Conservation (phyloP, 169 alveolate species). For the Theileria luwenshuni region DNA sequence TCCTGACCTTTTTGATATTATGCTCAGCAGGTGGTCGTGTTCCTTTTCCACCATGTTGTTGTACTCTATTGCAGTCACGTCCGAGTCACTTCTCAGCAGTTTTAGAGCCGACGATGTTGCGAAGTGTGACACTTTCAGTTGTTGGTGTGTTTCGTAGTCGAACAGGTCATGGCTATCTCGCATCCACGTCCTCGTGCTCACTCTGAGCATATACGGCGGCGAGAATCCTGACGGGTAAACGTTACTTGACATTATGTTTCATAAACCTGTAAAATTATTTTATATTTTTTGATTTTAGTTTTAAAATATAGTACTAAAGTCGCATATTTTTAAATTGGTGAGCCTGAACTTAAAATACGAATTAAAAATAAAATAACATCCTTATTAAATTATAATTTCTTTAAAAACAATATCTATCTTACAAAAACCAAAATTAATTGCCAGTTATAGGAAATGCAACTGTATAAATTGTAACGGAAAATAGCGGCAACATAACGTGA, state of each 20-base stretch:
- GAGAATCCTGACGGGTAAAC: neutral
- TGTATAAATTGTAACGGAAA: neutral
- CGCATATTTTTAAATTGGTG: too few species aligned
- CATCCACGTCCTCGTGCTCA: conserved; percentile 90
- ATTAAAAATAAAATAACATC: too few species aligned
- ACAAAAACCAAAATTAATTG: too few species aligned
- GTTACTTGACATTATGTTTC: neutral
- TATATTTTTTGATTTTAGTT: too few species aligned
- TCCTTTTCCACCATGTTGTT: conserved; percentile 21
- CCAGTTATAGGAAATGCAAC: neutral
- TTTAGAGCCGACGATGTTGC: conserved; percentile 45
- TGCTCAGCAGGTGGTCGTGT: conserved; percentile 54
- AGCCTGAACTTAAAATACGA: too few species aligned
- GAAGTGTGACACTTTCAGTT: conserved; percentile 71
- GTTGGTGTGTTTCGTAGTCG: conserved; percentile 91
- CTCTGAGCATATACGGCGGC: conserved; percentile 72
- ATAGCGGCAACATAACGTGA: neutral
- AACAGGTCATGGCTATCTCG: conserved; percentile 93
- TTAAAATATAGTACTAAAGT: too few species aligned
- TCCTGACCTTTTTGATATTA: conserved; percentile 25
- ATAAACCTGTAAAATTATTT: neutral
- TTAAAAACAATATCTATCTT: too few species aligned
- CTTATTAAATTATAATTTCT: too few species aligned
- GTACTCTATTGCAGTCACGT: conserved; percentile 34
- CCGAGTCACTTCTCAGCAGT: conserved; percentile 49